Conservation (phyloP, 345 rosid genomes). For the Citrus inodora region DNA sequence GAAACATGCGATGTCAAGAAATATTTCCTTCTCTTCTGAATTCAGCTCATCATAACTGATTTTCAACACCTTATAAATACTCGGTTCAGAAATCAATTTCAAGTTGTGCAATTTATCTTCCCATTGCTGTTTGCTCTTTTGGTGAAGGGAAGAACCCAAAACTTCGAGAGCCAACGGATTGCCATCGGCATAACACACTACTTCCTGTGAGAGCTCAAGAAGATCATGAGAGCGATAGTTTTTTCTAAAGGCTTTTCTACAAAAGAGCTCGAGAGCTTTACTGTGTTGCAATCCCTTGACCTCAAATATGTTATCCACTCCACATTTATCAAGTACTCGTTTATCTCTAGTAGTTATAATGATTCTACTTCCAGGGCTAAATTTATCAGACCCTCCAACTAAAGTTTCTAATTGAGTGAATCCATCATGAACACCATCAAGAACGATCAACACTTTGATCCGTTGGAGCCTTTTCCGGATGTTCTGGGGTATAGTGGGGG, state of each 20-base stretch:
- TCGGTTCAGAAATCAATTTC: background rate
- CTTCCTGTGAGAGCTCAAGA: background rate
- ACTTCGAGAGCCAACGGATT: constrained; percentile 12
- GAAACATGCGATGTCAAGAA: constrained; percentile 50
- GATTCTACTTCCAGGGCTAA: background rate
- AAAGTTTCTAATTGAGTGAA: background rate
- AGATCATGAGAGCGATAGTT: background rate
- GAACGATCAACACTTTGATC: background rate
- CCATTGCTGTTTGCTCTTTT: constrained; percentile 2
- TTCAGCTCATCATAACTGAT: constrained; percentile 16
- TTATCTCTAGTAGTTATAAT: constrained; percentile 6
- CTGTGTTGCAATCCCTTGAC: background rate
- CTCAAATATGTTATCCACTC: background rate
- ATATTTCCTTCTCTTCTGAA: constrained; percentile 19
- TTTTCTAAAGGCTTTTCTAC: background rate
- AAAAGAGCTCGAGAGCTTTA: background rate
- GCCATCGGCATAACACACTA: constrained; percentile 15
- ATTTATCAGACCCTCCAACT: background rate
- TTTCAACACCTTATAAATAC: constrained; percentile 6
- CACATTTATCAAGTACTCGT: background rate
- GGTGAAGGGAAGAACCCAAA: background rate
- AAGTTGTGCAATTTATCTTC: background rate
- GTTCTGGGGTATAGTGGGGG: background rate
- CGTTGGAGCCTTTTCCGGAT: background rate
- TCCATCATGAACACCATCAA: background rate